These are phyloP conservation scores for Diaporthe capsici DNA, from an alignment of 2,329 filamentous ascomycete genomes.

Conservation along the genomic window DNA sequence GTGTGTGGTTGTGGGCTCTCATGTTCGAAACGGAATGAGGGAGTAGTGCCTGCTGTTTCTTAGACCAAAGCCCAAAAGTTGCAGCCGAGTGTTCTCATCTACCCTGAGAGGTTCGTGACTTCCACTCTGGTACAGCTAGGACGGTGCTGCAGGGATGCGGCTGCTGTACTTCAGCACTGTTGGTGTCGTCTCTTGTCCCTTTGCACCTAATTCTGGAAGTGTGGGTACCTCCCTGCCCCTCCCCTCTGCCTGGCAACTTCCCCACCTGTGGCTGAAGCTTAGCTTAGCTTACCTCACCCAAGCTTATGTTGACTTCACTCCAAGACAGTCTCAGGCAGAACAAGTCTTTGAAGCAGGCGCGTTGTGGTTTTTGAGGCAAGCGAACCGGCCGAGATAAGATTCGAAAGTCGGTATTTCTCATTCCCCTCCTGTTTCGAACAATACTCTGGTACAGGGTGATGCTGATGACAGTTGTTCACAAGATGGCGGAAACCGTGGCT, in stretches of 20 bases:
- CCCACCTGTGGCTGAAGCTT: slow-evolving; percentile 38
- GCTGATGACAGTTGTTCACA: slow-evolving; percentile 31
- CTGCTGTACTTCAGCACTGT: neutral
- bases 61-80: neutral
- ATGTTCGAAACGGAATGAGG: neutral
- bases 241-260: slow-evolving; percentile 4
- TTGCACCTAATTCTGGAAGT: neutral
- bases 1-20: neutral
- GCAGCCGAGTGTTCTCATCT: neutral
- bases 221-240: neutral
- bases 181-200: neutral
- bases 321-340: slow-evolving; percentile 23
- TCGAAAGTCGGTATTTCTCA: neutral
- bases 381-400: neutral
- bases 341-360: slow-evolving; percentile 11
- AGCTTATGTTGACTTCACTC: slow-evolving; percentile 32
- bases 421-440: neutral
- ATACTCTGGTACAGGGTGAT: neutral
- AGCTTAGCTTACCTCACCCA: slow-evolving; percentile 19
- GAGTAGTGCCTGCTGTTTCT: neutral
- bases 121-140: neutral
- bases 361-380: neutral
- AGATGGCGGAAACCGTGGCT: slow-evolving; percentile 61
- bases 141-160: slow-evolving; percentile 12
- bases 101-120: neutral